Percentiles rank a stretch among this genome's conserved stretches.
phyloP scores from a whole-genome alignment of 768 basidiomycete species.

The Hygrocybe punicea region DNA sequence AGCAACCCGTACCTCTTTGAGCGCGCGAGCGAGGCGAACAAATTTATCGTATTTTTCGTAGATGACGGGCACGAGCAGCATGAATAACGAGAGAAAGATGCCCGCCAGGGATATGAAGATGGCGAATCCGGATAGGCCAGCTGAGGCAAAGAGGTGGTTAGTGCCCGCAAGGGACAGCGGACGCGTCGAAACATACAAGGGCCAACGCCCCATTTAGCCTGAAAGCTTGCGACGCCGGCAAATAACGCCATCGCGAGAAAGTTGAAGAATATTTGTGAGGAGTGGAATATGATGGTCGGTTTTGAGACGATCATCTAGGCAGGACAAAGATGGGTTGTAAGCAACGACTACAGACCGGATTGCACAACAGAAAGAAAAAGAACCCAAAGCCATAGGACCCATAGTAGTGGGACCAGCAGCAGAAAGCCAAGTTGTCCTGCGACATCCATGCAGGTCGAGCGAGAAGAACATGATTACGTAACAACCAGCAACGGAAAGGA shows the following conservation, averaged over 20 bases:
- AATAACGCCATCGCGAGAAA: conserved; percentile 92
- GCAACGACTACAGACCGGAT: conserved; percentile 5
- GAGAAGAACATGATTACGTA: conserved; percentile 50
- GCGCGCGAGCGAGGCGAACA: conserved; percentile 68
- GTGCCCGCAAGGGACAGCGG: background rate
- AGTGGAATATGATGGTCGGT: conserved; percentile 71
- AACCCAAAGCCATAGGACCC: conserved; percentile 71
- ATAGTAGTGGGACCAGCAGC: conserved; percentile 62
- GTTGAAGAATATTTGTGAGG: conserved; percentile 84
- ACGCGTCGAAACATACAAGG: conserved; percentile 62
- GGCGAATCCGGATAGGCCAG: conserved; percentile 83
- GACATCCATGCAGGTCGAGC: conserved; percentile 31
- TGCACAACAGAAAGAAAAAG: conserved; percentile 15
- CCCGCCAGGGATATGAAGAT: conserved; percentile 73
- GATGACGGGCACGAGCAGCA: conserved; percentile 73
- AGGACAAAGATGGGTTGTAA: conserved; percentile 10
- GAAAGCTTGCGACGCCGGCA: conserved; percentile 84
- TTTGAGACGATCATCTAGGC: conserved; percentile 84
- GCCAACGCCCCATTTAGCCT: conserved; percentile 78
- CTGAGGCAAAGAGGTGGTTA: conserved; percentile 41
- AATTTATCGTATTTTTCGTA: conserved; percentile 87
- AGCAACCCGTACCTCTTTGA: conserved; percentile 77
- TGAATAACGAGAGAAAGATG: conserved; percentile 69
- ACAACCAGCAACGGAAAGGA: conserved; percentile 16
- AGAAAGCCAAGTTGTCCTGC: conserved; percentile 55